These are phyloP conservation scores for Arthrocladium fulminans DNA, from an alignment of 2,329 filamentous ascomycete species.

Conservation along the genomic window DNA sequence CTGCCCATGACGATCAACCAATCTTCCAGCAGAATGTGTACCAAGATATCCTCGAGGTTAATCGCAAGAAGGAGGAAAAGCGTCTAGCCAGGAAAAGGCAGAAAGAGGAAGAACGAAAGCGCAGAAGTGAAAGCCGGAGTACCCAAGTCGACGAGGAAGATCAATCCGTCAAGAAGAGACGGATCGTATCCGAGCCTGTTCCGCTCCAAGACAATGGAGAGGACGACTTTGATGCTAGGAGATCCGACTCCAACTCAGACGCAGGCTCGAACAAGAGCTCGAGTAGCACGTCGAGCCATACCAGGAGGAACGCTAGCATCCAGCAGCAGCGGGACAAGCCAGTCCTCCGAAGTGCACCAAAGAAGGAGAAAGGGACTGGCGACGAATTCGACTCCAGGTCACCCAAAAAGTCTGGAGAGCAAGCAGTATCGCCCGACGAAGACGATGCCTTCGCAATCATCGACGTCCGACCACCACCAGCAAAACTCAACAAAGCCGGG, in stretches of 20 bases:
- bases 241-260: conserved; percentile 1
- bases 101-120: conserved; percentile 22
- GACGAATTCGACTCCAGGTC: conserved; percentile 4
- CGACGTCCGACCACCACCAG: neutral
- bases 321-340: neutral
- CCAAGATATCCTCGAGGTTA: conserved; percentile 36
- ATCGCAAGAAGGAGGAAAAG: conserved; percentile 30
- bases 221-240: conserved; percentile 9
- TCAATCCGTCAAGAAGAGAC: conserved; percentile 27
- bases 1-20: conserved; percentile 27
- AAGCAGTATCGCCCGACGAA: conserved; percentile 6
- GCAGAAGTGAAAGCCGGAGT: conserved; percentile 11
- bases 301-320: neutral
- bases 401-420: neutral
- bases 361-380: conserved; percentile 7
- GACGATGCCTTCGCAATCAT: conserved; percentile 14
- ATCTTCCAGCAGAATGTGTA: conserved; percentile 44
- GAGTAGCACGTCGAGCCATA: neutral
- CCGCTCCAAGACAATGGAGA: conserved; percentile 27
- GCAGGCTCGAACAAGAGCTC: neutral
- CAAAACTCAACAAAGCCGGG: conserved; percentile 2
- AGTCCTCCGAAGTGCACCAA: conserved; percentile 14
- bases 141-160: conserved; percentile 13
- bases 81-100: conserved; percentile 20
- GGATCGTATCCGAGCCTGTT: conserved; percentile 21